Evolutionary conservation across 441 rosid genomes (phyloP).

Genomic region (Biscutella laevigata): DNA sequence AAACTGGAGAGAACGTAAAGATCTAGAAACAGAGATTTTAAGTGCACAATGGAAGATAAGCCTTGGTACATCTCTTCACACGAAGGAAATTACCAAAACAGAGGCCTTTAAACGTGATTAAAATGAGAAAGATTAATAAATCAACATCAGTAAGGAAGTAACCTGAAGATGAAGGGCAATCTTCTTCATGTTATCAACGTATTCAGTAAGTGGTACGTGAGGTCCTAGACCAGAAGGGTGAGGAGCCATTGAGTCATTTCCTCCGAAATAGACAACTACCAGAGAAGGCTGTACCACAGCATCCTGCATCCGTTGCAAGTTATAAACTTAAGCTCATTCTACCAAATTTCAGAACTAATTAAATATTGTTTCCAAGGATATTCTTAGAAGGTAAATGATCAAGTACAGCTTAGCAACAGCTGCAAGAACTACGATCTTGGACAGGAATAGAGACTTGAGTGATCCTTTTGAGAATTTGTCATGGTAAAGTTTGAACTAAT

Average conservation of each 20-base stretch:
- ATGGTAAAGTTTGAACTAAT: not conserved
- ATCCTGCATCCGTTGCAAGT: conserved; percentile 36
- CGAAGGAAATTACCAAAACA: not conserved
- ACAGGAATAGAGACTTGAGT: too few species aligned
- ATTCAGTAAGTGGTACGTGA: conserved; percentile 75
- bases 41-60: not conserved
- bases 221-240: conserved; percentile 85
- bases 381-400: too few species aligned
- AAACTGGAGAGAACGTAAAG: not conserved
- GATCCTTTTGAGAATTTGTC: too few species aligned
- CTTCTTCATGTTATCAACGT: conserved; percentile 76
- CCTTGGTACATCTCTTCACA: not conserved
- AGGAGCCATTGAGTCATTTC: conserved; percentile 90
- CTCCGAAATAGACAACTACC: conserved; percentile 87
- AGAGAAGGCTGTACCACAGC: conserved; percentile 62
- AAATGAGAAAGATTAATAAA: not conserved
- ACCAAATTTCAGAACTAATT: too few species aligned
- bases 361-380: too few species aligned
- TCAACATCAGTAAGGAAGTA: conserved; percentile 11
- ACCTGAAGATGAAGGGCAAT: conserved; percentile 77
- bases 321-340: not conserved
- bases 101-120: not conserved
- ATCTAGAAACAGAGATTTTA: not conserved
- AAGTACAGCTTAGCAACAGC: too few species aligned
- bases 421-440: too few species aligned